Evolutionary conservation across 805 yeast genomes (phyloP).

Genomic region (Monosporozyma yasuniensis): DNA sequence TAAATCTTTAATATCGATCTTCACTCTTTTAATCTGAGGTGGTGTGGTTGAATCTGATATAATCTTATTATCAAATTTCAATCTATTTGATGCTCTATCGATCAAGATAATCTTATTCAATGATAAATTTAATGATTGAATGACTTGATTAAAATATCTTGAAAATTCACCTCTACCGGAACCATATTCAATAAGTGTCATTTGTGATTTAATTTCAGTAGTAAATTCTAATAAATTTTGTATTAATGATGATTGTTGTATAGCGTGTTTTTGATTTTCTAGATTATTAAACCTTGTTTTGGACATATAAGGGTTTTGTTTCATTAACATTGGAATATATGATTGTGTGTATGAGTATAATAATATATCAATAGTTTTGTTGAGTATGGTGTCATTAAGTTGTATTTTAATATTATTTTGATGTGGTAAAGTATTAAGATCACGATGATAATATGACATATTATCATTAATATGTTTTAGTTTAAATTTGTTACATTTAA

Average conservation of each 20-base stretch:
- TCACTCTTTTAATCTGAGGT: constrained; percentile 15
- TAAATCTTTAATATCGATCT: constrained; percentile 76
- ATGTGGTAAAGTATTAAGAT: constrained; percentile 16
- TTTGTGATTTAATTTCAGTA: no score
- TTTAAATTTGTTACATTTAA: constrained; percentile 48
- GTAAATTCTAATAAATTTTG: constrained; percentile 45
- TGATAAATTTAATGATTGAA: not conserved
- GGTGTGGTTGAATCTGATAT: constrained; percentile 36
- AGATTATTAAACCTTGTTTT: constrained; percentile 37
- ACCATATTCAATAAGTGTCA: constrained; percentile 54
- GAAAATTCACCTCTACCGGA: constrained; percentile 85
- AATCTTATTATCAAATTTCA: constrained; percentile 71
- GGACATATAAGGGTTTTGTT: constrained; percentile 18
- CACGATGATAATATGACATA: constrained; percentile 51
- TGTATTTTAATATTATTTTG: not conserved
- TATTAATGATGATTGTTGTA: constrained; percentile 73
- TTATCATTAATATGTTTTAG: constrained; percentile 23
- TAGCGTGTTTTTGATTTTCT: constrained; percentile 61
- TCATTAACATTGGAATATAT: constrained; percentile 1
- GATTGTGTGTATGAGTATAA: not conserved
- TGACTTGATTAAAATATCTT: constrained; percentile 41
- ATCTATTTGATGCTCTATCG: constrained; percentile 68
- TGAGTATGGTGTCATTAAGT: not conserved
- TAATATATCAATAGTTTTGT: not conserved
- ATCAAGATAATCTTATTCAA: constrained; percentile 43